Percentiles rank a stretch among this genome's conserved stretches.
Conservation (phyloP, 805 yeast genomes). For the Starmerella etchellsii region DNA sequence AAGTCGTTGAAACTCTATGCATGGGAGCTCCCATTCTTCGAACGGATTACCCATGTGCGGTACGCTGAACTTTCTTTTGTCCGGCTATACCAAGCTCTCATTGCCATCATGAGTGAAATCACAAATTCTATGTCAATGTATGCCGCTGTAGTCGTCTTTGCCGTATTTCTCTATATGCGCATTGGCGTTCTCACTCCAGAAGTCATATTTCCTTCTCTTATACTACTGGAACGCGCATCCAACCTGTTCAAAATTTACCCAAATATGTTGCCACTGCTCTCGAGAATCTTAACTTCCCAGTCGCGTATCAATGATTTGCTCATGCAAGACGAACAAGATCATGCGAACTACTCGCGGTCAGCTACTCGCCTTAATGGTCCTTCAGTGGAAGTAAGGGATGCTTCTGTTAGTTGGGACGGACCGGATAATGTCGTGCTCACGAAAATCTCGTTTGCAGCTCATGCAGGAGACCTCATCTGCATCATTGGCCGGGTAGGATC, state of each 20-base stretch:
- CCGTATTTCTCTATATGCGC: slow-evolving; percentile 50
- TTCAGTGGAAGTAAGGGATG: not conserved
- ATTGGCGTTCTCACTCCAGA: slow-evolving; percentile 68
- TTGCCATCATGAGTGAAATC: slow-evolving; percentile 40
- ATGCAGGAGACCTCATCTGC: slow-evolving; percentile 69
- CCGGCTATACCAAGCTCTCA: not conserved
- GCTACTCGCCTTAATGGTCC: not conserved
- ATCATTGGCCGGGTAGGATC: slow-evolving; percentile 80
- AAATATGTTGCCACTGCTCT: slow-evolving; percentile 4
- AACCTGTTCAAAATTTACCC: slow-evolving; percentile 10
- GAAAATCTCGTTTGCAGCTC: slow-evolving; percentile 50
- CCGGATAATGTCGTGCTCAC: slow-evolving; percentile 53
- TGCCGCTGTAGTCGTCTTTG: slow-evolving; percentile 80
- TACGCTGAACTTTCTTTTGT: not conserved
- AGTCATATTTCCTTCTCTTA: slow-evolving; percentile 53
- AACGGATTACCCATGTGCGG: slow-evolving; percentile 29
- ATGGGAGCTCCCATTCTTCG: slow-evolving; percentile 70
- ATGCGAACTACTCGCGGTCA: not conserved
- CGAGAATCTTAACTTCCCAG: slow-evolving; percentile 7
- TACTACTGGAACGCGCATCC: slow-evolving; percentile 47
- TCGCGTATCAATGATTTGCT: slow-evolving; percentile 10
- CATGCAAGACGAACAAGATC: not conserved
- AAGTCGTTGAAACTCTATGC: slow-evolving; percentile 75
- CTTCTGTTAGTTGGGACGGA: not conserved
- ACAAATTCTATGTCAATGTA: slow-evolving; percentile 71